These are phyloP conservation scores for Skeletonema grethae DNA, from an alignment of 108 stramenopile species.

Conservation along the genomic window DNA sequence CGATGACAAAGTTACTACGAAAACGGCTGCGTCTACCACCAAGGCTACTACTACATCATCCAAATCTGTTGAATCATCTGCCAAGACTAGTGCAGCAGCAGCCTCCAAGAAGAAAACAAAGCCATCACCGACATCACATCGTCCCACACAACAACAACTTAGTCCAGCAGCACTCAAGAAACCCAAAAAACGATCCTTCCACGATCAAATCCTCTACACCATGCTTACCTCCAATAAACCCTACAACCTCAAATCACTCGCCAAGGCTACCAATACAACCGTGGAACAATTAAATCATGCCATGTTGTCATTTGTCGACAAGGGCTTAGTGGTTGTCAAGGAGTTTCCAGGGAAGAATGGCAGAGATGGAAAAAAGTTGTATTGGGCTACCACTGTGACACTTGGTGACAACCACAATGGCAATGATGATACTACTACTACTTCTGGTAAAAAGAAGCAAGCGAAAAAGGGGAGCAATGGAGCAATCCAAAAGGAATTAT, in stretches of 20 bases:
- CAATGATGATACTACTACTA: neutral
- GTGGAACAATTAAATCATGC: conserved; percentile 63
- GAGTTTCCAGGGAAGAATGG: conserved; percentile 59
- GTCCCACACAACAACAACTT: no score
- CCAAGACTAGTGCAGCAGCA: neutral
- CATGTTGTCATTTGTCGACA: conserved; percentile 73
- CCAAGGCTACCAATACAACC: conserved; percentile 60
- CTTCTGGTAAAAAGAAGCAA: conserved; percentile 16
- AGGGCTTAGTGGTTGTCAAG: conserved; percentile 64
- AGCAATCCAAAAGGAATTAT: conserved; percentile 23
- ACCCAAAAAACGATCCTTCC: conserved; percentile 59
- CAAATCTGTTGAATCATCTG: neutral
- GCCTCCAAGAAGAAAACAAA: neutral
- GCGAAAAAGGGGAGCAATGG: conserved; percentile 37
- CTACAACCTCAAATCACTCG: conserved; percentile 71
- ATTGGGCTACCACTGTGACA: conserved; percentile 55
- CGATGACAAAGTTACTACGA: neutral
- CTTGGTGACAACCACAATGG: neutral
- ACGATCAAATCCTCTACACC: conserved; percentile 67
- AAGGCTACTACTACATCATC: neutral
- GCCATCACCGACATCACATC: neutral
- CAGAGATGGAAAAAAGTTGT: conserved; percentile 59
- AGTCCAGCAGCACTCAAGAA: neutral
- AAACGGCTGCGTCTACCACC: neutral
- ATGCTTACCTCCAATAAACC: conserved; percentile 74